Conservation (phyloP, 768 basidiomycete species). For the Krasilnikovozyma curviuscula region DNA sequence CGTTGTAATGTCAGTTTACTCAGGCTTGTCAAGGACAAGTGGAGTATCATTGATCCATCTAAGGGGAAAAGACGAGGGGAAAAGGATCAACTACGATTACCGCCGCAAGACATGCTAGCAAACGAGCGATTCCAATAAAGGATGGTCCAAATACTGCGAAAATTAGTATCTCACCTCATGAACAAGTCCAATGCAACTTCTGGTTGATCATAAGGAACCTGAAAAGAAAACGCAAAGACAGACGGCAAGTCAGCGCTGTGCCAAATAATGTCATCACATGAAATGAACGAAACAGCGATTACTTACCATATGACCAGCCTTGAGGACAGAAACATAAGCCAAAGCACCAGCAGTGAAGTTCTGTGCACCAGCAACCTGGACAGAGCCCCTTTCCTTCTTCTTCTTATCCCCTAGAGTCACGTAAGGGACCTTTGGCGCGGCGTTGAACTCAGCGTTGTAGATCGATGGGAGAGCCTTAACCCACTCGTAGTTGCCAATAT, state of each 20-base stretch:
- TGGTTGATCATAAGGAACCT: slow-evolving; percentile 75
- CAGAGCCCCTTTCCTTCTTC: slow-evolving; percentile 49
- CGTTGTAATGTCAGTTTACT: neutral
- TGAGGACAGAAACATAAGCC: slow-evolving; percentile 56
- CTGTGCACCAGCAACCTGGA: slow-evolving; percentile 39
- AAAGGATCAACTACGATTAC: neutral
- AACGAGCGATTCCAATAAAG: neutral
- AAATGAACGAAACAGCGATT: neutral
- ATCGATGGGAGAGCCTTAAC: slow-evolving; percentile 33
- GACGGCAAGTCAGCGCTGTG: slow-evolving; percentile 33
- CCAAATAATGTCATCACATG: slow-evolving; percentile 27
- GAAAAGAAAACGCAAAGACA: neutral
- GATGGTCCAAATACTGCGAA: neutral
- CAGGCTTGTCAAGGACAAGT: slow-evolving; percentile 5
- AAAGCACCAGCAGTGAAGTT: slow-evolving; percentile 58
- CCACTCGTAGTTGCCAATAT: slow-evolving; percentile 56
- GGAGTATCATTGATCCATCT: slow-evolving; percentile 5
- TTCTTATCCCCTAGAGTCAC: slow-evolving; percentile 35
- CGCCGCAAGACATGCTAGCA: neutral
- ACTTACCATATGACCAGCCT: slow-evolving; percentile 49
- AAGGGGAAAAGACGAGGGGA: neutral
- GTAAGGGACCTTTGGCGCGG: slow-evolving; percentile 39
- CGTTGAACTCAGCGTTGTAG: slow-evolving; percentile 36
- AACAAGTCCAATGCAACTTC: slow-evolving; percentile 54
- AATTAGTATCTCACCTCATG: slow-evolving; percentile 19